Evolutionary conservation across 306 rosid genomes (phyloP), one percentile per base, ranked within the genome.

Genomic region (Vigna mungo): DNA sequence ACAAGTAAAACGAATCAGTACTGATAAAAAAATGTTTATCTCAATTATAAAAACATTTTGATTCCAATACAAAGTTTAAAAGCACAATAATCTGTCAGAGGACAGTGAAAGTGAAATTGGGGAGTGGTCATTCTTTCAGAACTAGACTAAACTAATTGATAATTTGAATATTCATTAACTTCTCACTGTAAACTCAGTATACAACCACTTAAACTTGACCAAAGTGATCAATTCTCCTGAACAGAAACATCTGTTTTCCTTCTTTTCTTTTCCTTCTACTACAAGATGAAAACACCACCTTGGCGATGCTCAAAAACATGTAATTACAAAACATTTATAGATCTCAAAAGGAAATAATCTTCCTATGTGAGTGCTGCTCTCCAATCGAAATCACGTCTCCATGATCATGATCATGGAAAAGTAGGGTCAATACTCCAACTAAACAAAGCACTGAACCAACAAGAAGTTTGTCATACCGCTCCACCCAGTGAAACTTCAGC

Each of bases 401-500:
- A 74, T 81, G 83, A 37, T 87, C 90, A 37, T 89, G 94, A 82
- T 90, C 77, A 54, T 89, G 96, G 48, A 94, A 94, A 72, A 92
- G 25, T 52, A 94, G 88, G 15, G 98, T 94, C 85, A 94, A 81
- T 6, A 94, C 16, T 85, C 98, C 98, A 2, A 94, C 97, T 74
- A 92, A 72, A 72, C 97, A 92, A 55, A 94, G 80, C 68, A 92
- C 97, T 1, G 93, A 89, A 67, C 98, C 98, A 36, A 94, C 98
- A 34, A 94, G 96, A 81, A 88, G 97, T 72, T 90, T 94, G 89
- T 94, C 98, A 32, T 94, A 92, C 6, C 93, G 90, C 90, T 94
- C 98, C 75, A 94, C 97, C 97, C 97, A 94, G 53, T 94, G 97
- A 88, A 94, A 94, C 88, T 94, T 94, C 68, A 94, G 86, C 87